These are phyloP conservation scores for Mortierella sp. DNA, from an alignment of 371 early-diverging fungal genomes.

Conservation along the genomic window DNA sequence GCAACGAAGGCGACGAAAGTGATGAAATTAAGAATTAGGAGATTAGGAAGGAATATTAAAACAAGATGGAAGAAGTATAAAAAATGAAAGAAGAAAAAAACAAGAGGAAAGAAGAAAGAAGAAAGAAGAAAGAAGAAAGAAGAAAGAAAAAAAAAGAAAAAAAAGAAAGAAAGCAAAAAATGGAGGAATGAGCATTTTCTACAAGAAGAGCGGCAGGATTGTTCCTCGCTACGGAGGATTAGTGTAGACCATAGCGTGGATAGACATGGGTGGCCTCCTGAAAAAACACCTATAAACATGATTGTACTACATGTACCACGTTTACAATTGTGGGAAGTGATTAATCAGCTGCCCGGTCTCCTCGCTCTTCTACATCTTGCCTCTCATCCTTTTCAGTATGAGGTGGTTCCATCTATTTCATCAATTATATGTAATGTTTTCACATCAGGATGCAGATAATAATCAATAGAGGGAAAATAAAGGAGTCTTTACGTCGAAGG, in stretches of 20 bases:
- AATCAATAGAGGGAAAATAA: too few relatives aligned
- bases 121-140: background rate
- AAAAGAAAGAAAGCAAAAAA: too few relatives aligned
- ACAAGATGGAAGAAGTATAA: too few relatives aligned
- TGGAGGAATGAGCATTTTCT: too few relatives aligned
- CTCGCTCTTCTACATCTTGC: too few relatives aligned
- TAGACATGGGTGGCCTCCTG: background rate
- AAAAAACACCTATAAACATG: background rate
- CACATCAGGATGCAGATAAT: too few relatives aligned
- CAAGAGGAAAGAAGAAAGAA: background rate
- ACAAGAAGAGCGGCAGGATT: background rate
- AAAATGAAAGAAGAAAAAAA: background rate
- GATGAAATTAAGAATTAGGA: too few relatives aligned
- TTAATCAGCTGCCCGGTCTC: background rate
- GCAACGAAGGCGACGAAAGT: too few relatives aligned
- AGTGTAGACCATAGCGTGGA: background rate
- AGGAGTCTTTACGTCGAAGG: too few relatives aligned
- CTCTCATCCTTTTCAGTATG: background rate
- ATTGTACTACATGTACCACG: background rate
- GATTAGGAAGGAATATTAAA: too few relatives aligned
- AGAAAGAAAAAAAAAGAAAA: background rate
- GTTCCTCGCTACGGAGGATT: background rate
- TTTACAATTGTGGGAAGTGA: background rate
- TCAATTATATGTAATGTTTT: background rate
- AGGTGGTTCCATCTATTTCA: background rate